These are phyloP conservation scores for Bipolaris zeicola DNA, from an alignment of 2,329 filamentous ascomycete species.

Conservation along the genomic window DNA sequence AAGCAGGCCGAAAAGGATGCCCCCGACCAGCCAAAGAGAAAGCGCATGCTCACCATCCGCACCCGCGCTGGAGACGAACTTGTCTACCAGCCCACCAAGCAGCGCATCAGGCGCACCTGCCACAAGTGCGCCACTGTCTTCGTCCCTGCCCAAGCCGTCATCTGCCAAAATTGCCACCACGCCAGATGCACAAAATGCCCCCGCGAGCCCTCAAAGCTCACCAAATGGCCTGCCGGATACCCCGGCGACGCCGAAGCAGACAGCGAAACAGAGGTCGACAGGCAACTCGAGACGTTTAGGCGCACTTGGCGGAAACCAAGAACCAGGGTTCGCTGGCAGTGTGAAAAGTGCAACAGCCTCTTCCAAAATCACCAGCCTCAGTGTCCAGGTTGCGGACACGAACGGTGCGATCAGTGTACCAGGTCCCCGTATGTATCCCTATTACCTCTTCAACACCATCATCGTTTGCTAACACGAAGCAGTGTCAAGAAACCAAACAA, in stretches of 20 bases:
- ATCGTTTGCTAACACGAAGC: conserved; percentile 13
- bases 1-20: conserved; percentile 35
- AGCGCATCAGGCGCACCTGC: conserved; percentile 76
- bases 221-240: conserved; percentile 72
- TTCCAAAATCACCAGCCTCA: conserved; percentile 61
- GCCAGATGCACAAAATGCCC: conserved; percentile 80
- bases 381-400: conserved; percentile 66
- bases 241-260: conserved; percentile 63
- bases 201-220: conserved; percentile 73
- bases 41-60: conserved; percentile 65
- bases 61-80: conserved; percentile 71
- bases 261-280: conserved; percentile 40
- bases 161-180: conserved; percentile 73
- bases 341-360: conserved; percentile 66
- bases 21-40: conserved; percentile 55
- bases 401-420: conserved; percentile 64
- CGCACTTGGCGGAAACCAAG: conserved; percentile 54
- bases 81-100: conserved; percentile 71
- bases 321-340: conserved; percentile 56
- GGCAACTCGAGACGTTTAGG: conserved; percentile 34
- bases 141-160: conserved; percentile 54
- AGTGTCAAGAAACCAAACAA: conserved; percentile 62
- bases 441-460: too few species aligned
- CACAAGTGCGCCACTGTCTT: conserved; percentile 75
- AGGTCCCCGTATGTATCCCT: conserved; percentile 54